Evolutionary conservation across 495 filamentous ascomycete genomes (phyloP), one percentile per base, ranked within the genome.

Genomic region (Cercophora samala): DNA sequence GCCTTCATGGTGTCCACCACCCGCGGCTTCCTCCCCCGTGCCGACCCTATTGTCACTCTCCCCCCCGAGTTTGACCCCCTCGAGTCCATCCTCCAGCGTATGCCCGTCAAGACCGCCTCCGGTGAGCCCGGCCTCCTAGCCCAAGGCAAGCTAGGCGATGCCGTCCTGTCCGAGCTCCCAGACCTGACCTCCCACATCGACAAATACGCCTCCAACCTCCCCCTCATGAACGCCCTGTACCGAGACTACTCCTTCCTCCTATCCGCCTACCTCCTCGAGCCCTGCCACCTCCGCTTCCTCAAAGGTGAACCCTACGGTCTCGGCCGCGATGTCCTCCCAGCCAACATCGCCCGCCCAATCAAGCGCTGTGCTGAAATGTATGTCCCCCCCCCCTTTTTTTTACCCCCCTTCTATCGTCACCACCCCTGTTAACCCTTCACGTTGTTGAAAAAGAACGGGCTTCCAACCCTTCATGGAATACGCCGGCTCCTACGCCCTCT

Each of bases 391-490:
- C 6, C 19, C 37, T 59, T 24, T n/a, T n/a, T n/a, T n/a, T n/a
- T n/a, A 51, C 22, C 51, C 29, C 29, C 19, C 59, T 24, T 54
- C 13, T 18, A 3, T 18, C 61, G n/a, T 24, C 22, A 52, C 24
- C 25, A 11, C 21, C 13, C 59, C 24, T 19, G 5, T 8, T 29
- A 29, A 29, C 26, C 26, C 26, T 29, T 8, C 26, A 5, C 29
- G 23, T 5, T 22, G 23, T 3, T 46, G 15, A 1, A 9, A 6
- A 18, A 88, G 84, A 23, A 83, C 83, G 66, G 86, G 85, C 21
- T 91, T 91, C 78, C 90, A 90, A 74, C 91, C 93, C 6, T 97
- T 96, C 83, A 94, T 97, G 92, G 92, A 94, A 71, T 97, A 97
- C 77, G 93, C 93, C 15, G 93, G 92, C 23, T 90, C 90, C 2